These are phyloP conservation scores for Pleodorina starrii DNA, from an alignment of 139 green algal genomes.

Conservation along the genomic window DNA sequence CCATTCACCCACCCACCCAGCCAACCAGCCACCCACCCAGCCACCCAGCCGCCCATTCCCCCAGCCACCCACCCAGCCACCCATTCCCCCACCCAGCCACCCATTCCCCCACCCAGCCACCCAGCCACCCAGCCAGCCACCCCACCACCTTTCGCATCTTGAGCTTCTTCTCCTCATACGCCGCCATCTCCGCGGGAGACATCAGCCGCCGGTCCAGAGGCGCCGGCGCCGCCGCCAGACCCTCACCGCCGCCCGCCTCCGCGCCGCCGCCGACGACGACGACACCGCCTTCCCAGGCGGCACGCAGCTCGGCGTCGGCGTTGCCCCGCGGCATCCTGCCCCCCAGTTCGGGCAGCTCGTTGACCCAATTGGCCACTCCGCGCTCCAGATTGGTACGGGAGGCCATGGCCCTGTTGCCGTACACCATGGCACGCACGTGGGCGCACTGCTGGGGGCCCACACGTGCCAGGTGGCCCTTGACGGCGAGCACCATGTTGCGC, in stretches of 20 bases:
- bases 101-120: neutral
- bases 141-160: conserved; percentile 75
- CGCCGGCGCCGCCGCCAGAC: neutral
- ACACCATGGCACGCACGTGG: conserved; percentile 78
- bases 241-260: neutral
- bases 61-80: too few species aligned
- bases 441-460: conserved; percentile 73
- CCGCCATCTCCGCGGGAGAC: conserved; percentile 70
- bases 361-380: conserved; percentile 60
- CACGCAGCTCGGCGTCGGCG: conserved; percentile 31
- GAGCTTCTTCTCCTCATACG: conserved; percentile 89
- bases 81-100: too few species aligned
- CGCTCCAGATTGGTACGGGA: conserved; percentile 75
- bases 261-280: neutral
- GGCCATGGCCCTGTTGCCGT: conserved; percentile 88
- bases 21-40: too few species aligned
- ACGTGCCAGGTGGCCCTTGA: conserved; percentile 74
- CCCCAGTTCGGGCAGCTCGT: conserved; percentile 49
- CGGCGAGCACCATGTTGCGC: conserved; percentile 86
- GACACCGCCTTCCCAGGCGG: conserved; percentile 23
- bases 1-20: too few species aligned
- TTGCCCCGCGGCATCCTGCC: conserved; percentile 87
- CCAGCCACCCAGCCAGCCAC: neutral
- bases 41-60: too few species aligned
- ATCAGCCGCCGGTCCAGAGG: conserved; percentile 47